Conservation (phyloP, 2,329 filamentous ascomycete genomes). For the Furcasterigmium sp. region DNA sequence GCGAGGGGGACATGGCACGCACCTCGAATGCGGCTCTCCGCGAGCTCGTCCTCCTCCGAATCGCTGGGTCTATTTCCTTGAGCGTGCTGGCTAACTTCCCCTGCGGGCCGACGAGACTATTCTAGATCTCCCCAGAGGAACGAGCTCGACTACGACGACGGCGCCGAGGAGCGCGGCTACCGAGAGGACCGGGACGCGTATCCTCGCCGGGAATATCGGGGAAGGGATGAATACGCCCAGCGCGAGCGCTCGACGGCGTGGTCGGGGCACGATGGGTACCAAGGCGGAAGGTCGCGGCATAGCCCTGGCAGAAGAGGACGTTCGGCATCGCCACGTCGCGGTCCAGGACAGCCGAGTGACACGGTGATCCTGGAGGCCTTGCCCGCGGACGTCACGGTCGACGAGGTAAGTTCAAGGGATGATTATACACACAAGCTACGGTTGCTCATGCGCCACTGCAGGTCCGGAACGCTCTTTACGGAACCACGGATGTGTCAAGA, state of each 20-base stretch:
- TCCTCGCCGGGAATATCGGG: constrained; percentile 11
- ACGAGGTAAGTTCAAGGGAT: constrained; percentile 42
- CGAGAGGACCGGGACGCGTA: constrained; percentile 11
- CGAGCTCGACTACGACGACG: constrained; percentile 27
- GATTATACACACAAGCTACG: no score
- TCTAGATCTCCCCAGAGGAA: constrained; percentile 38
- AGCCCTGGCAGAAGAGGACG: constrained; percentile 9
- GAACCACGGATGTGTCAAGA: constrained; percentile 26
- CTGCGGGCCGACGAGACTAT: constrained; percentile 33
- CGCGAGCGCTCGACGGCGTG: constrained; percentile 6
- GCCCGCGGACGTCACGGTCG: constrained; percentile 40
- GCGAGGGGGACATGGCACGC: not conserved
- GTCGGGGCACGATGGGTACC: constrained; percentile 5
- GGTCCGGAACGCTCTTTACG: constrained; percentile 30
- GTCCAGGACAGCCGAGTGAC: constrained; percentile 38
- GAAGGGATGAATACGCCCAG: constrained; percentile 14
- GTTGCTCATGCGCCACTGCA: constrained; percentile 12
- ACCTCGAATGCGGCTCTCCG: not conserved
- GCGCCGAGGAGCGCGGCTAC: constrained; percentile 16
- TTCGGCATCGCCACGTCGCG: constrained; percentile 21
- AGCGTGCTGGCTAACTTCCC: constrained; percentile 39
- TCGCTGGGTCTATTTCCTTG: constrained; percentile 10
- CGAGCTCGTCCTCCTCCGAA: constrained; percentile 6
- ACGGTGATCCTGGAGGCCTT: constrained; percentile 52
- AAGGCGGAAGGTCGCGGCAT: constrained; percentile 16